Base-by-base conservation (phyloP, 1,284 basidiomycete genomes). In the Cystobasidium slooffiae region DNA sequence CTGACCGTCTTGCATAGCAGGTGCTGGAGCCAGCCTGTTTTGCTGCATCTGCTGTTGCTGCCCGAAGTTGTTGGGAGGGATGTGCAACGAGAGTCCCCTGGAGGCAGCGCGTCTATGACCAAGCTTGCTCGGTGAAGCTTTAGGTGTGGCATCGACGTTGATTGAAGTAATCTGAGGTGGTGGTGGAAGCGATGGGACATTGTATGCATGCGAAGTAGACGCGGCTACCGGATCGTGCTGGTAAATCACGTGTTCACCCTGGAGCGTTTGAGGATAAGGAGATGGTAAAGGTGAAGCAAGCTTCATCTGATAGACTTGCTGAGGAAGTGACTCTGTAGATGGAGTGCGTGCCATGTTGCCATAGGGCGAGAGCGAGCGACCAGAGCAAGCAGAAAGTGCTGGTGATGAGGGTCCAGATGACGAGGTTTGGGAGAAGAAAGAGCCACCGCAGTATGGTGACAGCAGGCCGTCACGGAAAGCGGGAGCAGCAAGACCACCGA, bases 251-350 rank as follows among this genome's bases (percentile, higher is more conserved):
- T 41, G 70, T 14, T 53, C 62, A 49, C 49, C 43, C 10, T 52
- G 39, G 52, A 44, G 51, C 61, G 69, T 20, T 46, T 68, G n/a
- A 61, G 63, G 24, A 72, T 64, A 20, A 76, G 75, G 53, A 79
- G 81, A 31, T 59, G 39, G 43, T 44, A 49, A 10, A 6, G 74
- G 55, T n/a, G 46, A 31, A 24, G 81, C 80, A 31, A 83, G 80
- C 31, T 82, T 79, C 65, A 83, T 78, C 76, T 84, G 82, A 14
- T 84, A 78, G 79, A 83, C 83, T 68, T 83, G 83, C 73, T 82
- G 84, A 61, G 76, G 78, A 39, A 81, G 77, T 75, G 80, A 78
- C 82, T 84, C 82, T 61, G 78, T 79, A 4, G 77, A 77, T 37
- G 84, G 79, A 43, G 75, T 76, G 8, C 81, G 80, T 78, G 82